Percentiles rank a stretch among this genome's conserved stretches.
phyloP scores from a whole-genome alignment of 192 early-diverging fungal genomes.

The Thamnidium elegans region DNA sequence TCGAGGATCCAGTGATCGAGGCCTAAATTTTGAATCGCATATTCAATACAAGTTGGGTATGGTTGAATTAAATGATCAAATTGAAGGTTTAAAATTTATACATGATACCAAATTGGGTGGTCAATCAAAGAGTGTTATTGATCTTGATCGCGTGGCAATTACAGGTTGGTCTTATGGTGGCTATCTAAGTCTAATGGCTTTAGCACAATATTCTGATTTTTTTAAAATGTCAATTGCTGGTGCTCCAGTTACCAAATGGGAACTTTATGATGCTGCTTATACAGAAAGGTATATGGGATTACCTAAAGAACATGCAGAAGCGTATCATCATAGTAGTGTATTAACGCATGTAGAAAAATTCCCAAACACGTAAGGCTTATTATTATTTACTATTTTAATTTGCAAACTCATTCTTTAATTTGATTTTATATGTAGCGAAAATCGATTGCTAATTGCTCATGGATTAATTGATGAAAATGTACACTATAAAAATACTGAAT shows the following conservation, averaged over 20 bases:
- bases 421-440: conserved; percentile 34
- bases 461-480: conserved; percentile 80
- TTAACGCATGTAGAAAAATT: conserved; percentile 49
- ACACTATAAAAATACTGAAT: conserved; percentile 63
- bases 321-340: conserved; percentile 52
- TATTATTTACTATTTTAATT: not conserved
- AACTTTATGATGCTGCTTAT: conserved; percentile 71
- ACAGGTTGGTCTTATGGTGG: conserved; percentile 79
- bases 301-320: conserved; percentile 41
- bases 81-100: conserved; percentile 51
- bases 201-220: conserved; percentile 55
- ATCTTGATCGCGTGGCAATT: conserved; percentile 59
- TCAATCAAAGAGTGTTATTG: conserved; percentile 38
- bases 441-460: conserved; percentile 67
- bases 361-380: conserved; percentile 51
- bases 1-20: conserved; percentile 64
- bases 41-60: conserved; percentile 54
- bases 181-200: conserved; percentile 62
- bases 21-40: conserved; percentile 56
- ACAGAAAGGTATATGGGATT: conserved; percentile 71
- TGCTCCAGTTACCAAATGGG: conserved; percentile 73
- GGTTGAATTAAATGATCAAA: conserved; percentile 62
- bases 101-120: conserved; percentile 38
- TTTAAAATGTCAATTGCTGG: conserved; percentile 67
- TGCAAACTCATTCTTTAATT: not conserved